These are phyloP conservation scores for Daldinia bambusicola DNA, from an alignment of 495 filamentous ascomycete genomes.

Conservation along the genomic window DNA sequence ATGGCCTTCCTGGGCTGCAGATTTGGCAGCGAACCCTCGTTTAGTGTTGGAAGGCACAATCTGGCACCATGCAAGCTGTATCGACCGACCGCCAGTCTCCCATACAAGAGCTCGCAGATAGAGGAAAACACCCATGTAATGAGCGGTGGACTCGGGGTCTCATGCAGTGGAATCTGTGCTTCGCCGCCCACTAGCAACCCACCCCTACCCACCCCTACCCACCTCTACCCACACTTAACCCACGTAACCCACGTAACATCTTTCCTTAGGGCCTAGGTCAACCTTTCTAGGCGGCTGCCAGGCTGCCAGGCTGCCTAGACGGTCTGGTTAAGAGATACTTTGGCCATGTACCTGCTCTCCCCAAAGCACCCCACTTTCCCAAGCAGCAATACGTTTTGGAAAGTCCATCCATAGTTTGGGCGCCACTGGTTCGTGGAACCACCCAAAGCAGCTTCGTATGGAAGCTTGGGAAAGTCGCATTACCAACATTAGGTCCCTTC, in stretches of 20 bases:
- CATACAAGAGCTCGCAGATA: conserved; percentile 46
- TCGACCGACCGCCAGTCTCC: conserved; percentile 50
- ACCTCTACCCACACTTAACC: conserved; percentile 9
- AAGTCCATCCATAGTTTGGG: background rate
- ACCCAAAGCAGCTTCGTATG: background rate
- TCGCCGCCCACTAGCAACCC: conserved; percentile 45
- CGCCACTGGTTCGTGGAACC: background rate
- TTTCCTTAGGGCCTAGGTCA: too few species aligned
- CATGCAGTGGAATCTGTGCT: conserved; percentile 45
- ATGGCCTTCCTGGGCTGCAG: conserved; percentile 36
- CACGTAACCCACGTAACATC: conserved; percentile 7
- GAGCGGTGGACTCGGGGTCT: conserved; percentile 52
- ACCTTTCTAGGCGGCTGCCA: background rate
- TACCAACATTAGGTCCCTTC: background rate
- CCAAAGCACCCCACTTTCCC: conserved; percentile 37
- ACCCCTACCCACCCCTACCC: background rate
- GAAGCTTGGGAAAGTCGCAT: background rate
- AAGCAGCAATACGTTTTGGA: conserved; percentile 11
- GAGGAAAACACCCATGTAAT: conserved; percentile 48
- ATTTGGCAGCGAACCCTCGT: conserved; percentile 30
- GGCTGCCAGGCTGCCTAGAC: too few species aligned
- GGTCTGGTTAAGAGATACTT: conserved; percentile 2
- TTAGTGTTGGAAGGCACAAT: background rate
- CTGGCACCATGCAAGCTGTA: conserved; percentile 25
- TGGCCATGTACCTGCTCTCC: background rate